These are phyloP conservation scores for Xylaria polymorpha DNA, from an alignment of 2,329 filamentous ascomycete genomes.

Conservation along the genomic window DNA sequence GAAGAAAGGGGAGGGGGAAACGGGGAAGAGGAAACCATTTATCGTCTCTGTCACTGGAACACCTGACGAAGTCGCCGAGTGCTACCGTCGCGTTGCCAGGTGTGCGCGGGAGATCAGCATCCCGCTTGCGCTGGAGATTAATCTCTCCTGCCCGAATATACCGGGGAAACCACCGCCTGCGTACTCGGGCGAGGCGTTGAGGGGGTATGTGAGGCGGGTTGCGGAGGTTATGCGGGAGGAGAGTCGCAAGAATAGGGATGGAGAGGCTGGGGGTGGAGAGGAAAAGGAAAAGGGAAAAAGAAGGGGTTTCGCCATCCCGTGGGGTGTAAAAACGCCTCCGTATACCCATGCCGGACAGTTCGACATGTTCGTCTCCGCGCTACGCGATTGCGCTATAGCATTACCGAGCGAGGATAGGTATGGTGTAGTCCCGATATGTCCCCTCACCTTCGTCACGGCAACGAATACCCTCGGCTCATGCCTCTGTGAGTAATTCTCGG, in stretches of 20 bases:
- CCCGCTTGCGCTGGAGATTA: constrained; percentile 77
- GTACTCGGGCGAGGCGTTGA: constrained; percentile 66
- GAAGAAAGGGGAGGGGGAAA: constrained; percentile 21
- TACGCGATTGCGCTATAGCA: constrained; percentile 49
- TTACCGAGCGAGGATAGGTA: not conserved
- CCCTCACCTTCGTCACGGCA: constrained; percentile 75
- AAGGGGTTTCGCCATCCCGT: constrained; percentile 49
- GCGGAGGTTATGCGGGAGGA: constrained; percentile 38
- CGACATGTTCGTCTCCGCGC: constrained; percentile 62
- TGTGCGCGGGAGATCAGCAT: constrained; percentile 51
- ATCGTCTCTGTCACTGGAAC: constrained; percentile 78
- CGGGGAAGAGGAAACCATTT: constrained; percentile 64
- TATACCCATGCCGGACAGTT: constrained; percentile 79
- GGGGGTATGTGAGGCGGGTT: constrained; percentile 62
- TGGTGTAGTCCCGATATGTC: constrained; percentile 47
- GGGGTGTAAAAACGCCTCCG: constrained; percentile 80
- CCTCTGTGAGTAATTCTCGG: no score
- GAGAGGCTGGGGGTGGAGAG: not conserved
- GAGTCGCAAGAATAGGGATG: constrained; percentile 7
- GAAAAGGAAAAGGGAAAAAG: not conserved
- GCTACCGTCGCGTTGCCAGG: constrained; percentile 63
- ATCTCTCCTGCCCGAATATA: constrained; percentile 84
- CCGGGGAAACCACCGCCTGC: constrained; percentile 75
- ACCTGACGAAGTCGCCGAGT: constrained; percentile 65
- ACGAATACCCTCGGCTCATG: constrained; percentile 80